Conservation (phyloP, 179 eudicot species). For the Vitellaria paradoxa region DNA sequence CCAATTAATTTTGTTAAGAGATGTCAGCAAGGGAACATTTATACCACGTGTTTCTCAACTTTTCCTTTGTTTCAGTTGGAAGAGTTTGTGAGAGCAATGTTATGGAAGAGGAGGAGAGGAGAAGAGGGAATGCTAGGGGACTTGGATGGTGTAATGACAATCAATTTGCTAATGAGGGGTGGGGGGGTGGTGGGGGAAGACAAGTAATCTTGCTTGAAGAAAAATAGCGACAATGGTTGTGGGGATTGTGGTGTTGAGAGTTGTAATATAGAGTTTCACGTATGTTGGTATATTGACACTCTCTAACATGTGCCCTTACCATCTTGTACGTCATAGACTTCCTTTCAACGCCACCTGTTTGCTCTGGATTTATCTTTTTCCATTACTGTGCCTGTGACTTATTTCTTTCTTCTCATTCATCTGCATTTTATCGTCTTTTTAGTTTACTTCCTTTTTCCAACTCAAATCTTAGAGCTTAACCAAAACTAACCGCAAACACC, state of each 20-base stretch:
- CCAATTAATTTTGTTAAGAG: not conserved
- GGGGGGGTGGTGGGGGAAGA: too few species aligned
- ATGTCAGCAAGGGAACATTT: not conserved
- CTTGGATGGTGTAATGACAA: not conserved
- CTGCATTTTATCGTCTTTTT: not conserved
- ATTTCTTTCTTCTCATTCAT: not conserved
- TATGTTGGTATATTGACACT: not conserved
- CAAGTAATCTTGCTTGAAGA: too few species aligned
- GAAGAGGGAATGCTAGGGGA: not conserved
- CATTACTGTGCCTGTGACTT: not conserved
- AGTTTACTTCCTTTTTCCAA: not conserved
- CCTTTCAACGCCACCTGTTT: not conserved
- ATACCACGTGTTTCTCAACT: not conserved
- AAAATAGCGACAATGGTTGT: too few species aligned
- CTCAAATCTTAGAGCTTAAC: conserved; percentile 4
- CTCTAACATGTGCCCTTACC: not conserved
- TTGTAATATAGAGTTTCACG: too few species aligned
- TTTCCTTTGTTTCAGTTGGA: conserved; percentile 2
- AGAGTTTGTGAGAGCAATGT: not conserved
- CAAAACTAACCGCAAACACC: not conserved
- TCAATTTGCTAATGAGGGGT: too few species aligned
- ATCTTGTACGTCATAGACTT: not conserved
- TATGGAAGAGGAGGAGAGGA: not conserved
- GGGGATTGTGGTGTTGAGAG: too few species aligned
- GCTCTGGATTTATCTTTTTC: not conserved